These are phyloP conservation scores for Taiozyma onychis DNA, from an alignment of 1,139 yeast genomes.

Conservation along the genomic window DNA sequence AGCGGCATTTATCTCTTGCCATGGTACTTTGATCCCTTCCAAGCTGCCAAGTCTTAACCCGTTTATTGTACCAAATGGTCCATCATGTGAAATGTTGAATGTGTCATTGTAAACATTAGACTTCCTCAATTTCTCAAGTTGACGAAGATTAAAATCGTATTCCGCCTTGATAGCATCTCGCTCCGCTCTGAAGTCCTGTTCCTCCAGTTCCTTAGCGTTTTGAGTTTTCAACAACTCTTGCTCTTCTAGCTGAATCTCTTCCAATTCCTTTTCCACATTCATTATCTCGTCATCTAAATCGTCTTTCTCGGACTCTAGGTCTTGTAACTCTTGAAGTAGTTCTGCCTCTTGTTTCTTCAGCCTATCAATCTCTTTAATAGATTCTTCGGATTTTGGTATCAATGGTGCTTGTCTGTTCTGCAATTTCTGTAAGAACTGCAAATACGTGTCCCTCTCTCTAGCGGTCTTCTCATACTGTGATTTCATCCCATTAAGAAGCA, in stretches of 20 bases:
- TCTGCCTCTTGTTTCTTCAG: slow-evolving; percentile 34
- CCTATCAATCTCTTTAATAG: slow-evolving; percentile 27
- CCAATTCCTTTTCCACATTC: slow-evolving; percentile 36
- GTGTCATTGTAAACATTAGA: slow-evolving; percentile 79
- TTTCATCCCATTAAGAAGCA: slow-evolving; percentile 62
- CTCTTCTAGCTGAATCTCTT: slow-evolving; percentile 37
- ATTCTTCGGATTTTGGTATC: slow-evolving; percentile 29
- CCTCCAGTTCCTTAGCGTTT: slow-evolving; percentile 48
- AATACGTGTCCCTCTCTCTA: slow-evolving; percentile 74
- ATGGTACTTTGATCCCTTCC: slow-evolving; percentile 56
- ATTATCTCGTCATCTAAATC: slow-evolving; percentile 37
- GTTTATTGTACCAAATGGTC: slow-evolving; percentile 82
- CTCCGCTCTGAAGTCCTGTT: slow-evolving; percentile 43
- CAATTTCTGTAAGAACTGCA: slow-evolving; percentile 63
- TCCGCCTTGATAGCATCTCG: slow-evolving; percentile 57
- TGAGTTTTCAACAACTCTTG: slow-evolving; percentile 38
- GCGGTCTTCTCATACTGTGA: slow-evolving; percentile 68
- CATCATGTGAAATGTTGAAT: slow-evolving; percentile 77
- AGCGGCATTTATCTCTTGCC: slow-evolving; percentile 93
- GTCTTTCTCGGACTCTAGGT: slow-evolving; percentile 38
- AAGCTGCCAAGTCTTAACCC: slow-evolving; percentile 72
- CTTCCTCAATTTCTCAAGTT: slow-evolving; percentile 62
- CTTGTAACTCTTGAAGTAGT: slow-evolving; percentile 36
- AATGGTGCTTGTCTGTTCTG: slow-evolving; percentile 46
- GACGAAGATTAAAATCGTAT: slow-evolving; percentile 55